Conservation (phyloP, 2,329 filamentous ascomycete species). For the Lasiodiplodia theobromae region DNA sequence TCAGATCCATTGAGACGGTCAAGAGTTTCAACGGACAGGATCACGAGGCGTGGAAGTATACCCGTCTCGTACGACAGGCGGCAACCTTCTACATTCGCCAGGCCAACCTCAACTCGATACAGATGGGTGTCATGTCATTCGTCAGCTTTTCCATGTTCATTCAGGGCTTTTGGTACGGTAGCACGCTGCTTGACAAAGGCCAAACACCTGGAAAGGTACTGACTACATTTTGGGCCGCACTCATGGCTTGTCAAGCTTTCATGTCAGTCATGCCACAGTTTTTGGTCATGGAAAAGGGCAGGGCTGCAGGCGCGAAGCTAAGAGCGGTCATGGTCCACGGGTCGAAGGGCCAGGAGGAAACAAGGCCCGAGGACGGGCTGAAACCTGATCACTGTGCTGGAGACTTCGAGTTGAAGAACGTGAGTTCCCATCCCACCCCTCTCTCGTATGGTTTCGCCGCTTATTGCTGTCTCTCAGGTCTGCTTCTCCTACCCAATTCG, state of each 20-base stretch:
- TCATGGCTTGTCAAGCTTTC: conserved; percentile 78
- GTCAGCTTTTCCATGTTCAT: conserved; percentile 82
- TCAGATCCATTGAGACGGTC: conserved; percentile 80
- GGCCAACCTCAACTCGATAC: conserved; percentile 71
- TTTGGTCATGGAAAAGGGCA: conserved; percentile 79
- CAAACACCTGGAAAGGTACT: conserved; percentile 71
- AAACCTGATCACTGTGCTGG: conserved; percentile 61
- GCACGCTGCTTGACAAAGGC: conserved; percentile 69
- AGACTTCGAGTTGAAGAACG: conserved; percentile 72
- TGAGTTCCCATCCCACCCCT: conserved; percentile 44
- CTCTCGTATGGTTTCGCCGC: not conserved
- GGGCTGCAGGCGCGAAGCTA: conserved; percentile 73
- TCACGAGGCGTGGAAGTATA: conserved; percentile 73
- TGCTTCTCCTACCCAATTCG: conserved; percentile 82
- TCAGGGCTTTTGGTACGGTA: conserved; percentile 88
- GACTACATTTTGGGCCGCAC: conserved; percentile 83
- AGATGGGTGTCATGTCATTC: conserved; percentile 76
- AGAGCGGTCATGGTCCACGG: conserved; percentile 51
- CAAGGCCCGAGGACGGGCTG: conserved; percentile 32
- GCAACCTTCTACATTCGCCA: conserved; percentile 71
- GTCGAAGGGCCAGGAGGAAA: conserved; percentile 38
- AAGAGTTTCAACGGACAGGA: conserved; percentile 83
- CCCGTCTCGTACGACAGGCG: conserved; percentile 62
- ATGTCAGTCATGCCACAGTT: conserved; percentile 78
- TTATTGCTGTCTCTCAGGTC: conserved; percentile 61